Percentiles rank a stretch among this genome's conserved stretches.
Conservation (phyloP, 2,329 filamentous ascomycete genomes). For the Gaeumannomyces tritici region DNA sequence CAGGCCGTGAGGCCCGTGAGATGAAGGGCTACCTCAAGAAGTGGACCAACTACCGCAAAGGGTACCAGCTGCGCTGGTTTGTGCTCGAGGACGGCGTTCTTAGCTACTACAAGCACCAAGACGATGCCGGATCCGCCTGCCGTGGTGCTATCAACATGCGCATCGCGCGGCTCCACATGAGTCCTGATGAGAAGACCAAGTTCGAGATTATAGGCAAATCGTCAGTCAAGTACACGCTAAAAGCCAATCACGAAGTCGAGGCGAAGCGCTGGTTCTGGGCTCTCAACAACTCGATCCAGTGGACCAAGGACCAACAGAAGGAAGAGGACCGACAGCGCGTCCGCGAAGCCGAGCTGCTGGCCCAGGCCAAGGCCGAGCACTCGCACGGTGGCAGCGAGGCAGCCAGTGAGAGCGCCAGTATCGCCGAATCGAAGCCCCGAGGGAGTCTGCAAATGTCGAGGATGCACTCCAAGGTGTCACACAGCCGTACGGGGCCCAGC, state of each 20-base stretch:
- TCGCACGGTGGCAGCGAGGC: conserved; percentile 37
- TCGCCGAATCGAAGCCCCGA: conserved; percentile 29
- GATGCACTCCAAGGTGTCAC: conserved; percentile 25
- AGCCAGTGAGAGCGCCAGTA: conserved; percentile 42
- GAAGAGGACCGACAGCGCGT: conserved; percentile 74
- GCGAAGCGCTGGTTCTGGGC: conserved; percentile 99
- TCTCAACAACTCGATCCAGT: conserved; percentile 96
- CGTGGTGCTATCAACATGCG: conserved; percentile 98
- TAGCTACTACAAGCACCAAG: conserved; percentile 99
- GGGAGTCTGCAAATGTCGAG: conserved; percentile 36
- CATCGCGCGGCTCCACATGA: conserved; percentile 92
- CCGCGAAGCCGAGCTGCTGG: conserved; percentile 64
- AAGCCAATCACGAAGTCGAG: conserved; percentile 96
- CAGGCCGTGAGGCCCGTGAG: conserved; percentile 80
- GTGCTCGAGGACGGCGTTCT: conserved; percentile 94
- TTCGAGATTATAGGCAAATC: conserved; percentile 98
- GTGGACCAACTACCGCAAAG: conserved; percentile 98
- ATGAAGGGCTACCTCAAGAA: conserved; percentile 99
- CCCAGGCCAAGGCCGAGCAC: conserved; percentile 70
- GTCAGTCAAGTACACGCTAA: conserved; percentile 95
- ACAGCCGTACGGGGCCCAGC: conserved; percentile 28
- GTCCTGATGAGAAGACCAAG: conserved; percentile 90
- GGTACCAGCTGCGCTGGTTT: conserved; percentile 96
- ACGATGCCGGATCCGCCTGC: conserved; percentile 91
- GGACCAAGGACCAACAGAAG: conserved; percentile 92